These are phyloP conservation scores for Orbilia javanica DNA, from an alignment of 2,329 filamentous ascomycete species.

Conservation along the genomic window DNA sequence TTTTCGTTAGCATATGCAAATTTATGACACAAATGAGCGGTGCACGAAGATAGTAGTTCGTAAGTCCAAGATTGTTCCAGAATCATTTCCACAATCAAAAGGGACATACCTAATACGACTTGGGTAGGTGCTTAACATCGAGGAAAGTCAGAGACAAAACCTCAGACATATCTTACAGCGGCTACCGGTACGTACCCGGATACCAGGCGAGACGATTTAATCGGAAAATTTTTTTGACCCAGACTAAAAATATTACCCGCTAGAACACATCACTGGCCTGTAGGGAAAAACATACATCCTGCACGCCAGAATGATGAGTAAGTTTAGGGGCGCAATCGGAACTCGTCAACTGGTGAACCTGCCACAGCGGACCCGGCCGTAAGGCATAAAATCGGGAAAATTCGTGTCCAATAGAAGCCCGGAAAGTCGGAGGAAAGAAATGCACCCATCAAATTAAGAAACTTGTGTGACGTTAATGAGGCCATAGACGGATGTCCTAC, in stretches of 20 bases:
- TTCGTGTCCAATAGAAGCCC: neutral
- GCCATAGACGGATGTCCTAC: neutral
- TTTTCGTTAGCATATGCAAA: constrained; percentile 9
- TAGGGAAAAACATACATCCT: constrained; percentile 41
- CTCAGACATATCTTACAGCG: constrained; percentile 22
- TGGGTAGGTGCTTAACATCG: constrained; percentile 21
- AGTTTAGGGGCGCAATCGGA: constrained; percentile 52
- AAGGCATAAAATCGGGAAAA: neutral
- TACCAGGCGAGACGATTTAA: constrained; percentile 32
- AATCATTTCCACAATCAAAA: constrained; percentile 25
- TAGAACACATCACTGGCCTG: constrained; percentile 25
- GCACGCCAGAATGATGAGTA: constrained; percentile 27
- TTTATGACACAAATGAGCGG: neutral
- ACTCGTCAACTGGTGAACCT: constrained; percentile 36
- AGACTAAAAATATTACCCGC: constrained; percentile 31
- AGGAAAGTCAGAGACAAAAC: constrained; percentile 14
- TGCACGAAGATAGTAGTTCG: constrained; percentile 14
- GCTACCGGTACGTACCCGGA: constrained; percentile 23
- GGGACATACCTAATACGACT: constrained; percentile 38
- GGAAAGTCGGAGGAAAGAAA: neutral
- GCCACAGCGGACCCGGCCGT: constrained; percentile 27
- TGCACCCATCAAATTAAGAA: constrained; percentile 19
- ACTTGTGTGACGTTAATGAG: constrained; percentile 15
- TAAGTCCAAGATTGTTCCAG: constrained; percentile 22
- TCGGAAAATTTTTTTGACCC: constrained; percentile 30